Percentiles rank a stretch among this genome's conserved stretches.
These are phyloP conservation scores for Lenzites betulinus DNA, from an alignment of 768 basidiomycete genomes.

Conservation along the genomic window DNA sequence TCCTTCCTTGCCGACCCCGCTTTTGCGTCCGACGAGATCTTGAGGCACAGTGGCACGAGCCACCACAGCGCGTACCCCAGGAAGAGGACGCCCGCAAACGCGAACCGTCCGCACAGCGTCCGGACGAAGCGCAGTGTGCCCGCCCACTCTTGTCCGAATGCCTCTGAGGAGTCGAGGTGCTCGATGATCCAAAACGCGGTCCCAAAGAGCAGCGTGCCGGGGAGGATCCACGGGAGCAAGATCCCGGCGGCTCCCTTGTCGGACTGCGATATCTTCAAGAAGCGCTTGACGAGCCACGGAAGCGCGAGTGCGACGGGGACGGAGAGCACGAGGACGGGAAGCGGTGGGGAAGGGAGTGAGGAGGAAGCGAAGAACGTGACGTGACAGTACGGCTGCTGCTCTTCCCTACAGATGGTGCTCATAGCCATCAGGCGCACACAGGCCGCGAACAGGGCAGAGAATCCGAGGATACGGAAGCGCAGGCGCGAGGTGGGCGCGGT, in stretches of 20 bases:
- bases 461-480: slow-evolving; percentile 73
- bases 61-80: slow-evolving; percentile 71
- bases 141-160: slow-evolving; percentile 45
- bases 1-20: slow-evolving; percentile 36
- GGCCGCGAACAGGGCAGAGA: slow-evolving; percentile 63
- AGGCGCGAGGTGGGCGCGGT: slow-evolving; percentile 69
- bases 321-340: slow-evolving; percentile 56
- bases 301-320: slow-evolving; percentile 56
- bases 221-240: slow-evolving; percentile 61
- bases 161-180: slow-evolving; percentile 62
- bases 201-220: slow-evolving; percentile 59
- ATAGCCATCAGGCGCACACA: slow-evolving; percentile 75
- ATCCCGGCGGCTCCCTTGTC: slow-evolving; percentile 70
- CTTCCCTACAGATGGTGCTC: slow-evolving; percentile 92
- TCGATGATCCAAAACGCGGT: slow-evolving; percentile 80
- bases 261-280: slow-evolving; percentile 69
- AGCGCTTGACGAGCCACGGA: slow-evolving; percentile 56
- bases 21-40: slow-evolving; percentile 45
- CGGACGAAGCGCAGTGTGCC: slow-evolving; percentile 50
- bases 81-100: slow-evolving; percentile 51
- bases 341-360: slow-evolving; percentile 65
- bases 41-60: slow-evolving; percentile 71
- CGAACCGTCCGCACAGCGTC: slow-evolving; percentile 62
- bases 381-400: slow-evolving; percentile 87
- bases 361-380: slow-evolving; percentile 88